phyloP scores from a whole-genome alignment of 176 grass and related monocot species.

The Rhynchospora tenuis region DNA sequence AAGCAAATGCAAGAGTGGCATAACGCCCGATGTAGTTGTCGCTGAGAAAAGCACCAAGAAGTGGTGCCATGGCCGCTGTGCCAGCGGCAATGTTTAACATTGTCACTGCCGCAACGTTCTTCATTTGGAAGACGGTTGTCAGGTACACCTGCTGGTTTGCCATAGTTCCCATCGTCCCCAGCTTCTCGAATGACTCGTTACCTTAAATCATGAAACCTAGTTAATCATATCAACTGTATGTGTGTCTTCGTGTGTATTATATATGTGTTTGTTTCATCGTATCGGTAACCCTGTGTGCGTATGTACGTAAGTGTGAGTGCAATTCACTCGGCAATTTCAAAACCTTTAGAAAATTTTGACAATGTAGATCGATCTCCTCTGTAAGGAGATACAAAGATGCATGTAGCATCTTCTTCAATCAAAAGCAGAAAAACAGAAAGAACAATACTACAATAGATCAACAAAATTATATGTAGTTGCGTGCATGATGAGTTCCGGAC shows the following conservation, averaged over 20 bases:
- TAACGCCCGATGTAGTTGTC: slow-evolving; percentile 76
- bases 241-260: not conserved
- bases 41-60: slow-evolving; percentile 65
- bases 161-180: slow-evolving; percentile 58
- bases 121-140: slow-evolving; percentile 59
- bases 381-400: not conserved
- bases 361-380: not conserved
- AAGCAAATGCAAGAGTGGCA: slow-evolving; percentile 39
- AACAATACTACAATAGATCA: slow-evolving; percentile 1
- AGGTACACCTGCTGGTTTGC: slow-evolving; percentile 78
- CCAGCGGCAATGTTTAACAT: slow-evolving; percentile 45
- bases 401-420: not conserved
- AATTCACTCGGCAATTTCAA: not conserved
- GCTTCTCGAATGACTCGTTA: slow-evolving; percentile 83
- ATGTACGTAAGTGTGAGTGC: too few relatives aligned
- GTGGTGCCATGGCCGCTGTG: slow-evolving; percentile 42
- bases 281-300: too few relatives aligned
- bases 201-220: slow-evolving; percentile 12
- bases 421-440: not conserved
- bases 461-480: not conserved
- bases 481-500: not conserved
- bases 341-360: not conserved
- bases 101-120: slow-evolving; percentile 34
- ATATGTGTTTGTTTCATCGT: not conserved
- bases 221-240: not conserved